These are phyloP conservation scores for Amphicarpaea edgeworthii DNA, from an alignment of 306 rosid species.

Conservation along the genomic window DNA sequence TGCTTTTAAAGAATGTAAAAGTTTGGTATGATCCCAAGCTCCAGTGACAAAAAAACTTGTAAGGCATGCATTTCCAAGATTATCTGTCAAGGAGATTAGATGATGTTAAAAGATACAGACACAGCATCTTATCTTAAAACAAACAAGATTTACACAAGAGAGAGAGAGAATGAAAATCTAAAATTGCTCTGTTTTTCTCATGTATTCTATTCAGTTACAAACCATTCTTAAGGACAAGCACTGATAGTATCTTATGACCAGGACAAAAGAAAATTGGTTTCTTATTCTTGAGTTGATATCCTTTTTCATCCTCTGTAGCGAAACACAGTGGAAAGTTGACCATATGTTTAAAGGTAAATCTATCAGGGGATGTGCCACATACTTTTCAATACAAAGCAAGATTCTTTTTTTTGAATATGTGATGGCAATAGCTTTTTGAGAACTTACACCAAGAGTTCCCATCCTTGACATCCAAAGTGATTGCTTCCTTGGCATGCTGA, in stretches of 20 bases:
- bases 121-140: constrained; percentile 24
- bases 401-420: neutral
- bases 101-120: constrained; percentile 23
- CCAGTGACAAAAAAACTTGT: constrained; percentile 92
- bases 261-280: constrained; percentile 21
- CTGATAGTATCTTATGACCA: constrained; percentile 20
- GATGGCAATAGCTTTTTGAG: constrained; percentile 18
- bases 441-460: constrained; percentile 96
- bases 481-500: constrained; percentile 89
- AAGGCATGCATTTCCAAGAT: constrained; percentile 94
- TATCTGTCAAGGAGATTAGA: constrained; percentile 64
- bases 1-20: constrained; percentile 87
- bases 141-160: constrained; percentile 1
- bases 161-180: neutral
- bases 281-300: neutral
- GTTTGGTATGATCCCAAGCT: constrained; percentile 91
- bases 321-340: too few relatives aligned
- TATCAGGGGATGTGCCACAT: constrained; percentile 12
- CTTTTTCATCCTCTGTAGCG: too few relatives aligned
- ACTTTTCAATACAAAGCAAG: constrained; percentile 9
- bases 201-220: constrained; percentile 17
- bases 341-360: constrained; percentile 4
- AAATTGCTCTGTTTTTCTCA: neutral
- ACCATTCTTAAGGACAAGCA: constrained; percentile 26
- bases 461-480: constrained; percentile 92